Base-by-base conservation (phyloP, 371 early-diverging fungal species). In the Fennellomyces sp. region DNA sequence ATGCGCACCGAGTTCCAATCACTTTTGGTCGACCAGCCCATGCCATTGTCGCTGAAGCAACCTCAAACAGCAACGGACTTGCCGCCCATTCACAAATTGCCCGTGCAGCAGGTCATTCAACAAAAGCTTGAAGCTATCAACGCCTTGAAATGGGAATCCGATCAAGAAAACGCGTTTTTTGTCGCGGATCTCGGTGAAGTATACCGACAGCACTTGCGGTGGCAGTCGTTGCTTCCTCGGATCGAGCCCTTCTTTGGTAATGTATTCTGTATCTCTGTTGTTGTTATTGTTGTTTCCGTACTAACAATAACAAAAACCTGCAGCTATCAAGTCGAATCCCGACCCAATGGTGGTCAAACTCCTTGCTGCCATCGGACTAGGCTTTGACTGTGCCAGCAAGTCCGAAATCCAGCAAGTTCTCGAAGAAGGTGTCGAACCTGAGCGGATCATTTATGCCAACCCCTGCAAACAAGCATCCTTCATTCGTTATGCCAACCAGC, bases 391-490 rank as follows among this genome's bases (percentile, higher is more conserved):
- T 74, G 94, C 90, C n/a, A 88, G 89, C 79, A 85, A 85, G 66
- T 81, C 82, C 38, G 99, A 98, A 82, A 91, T 97, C 50, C 87
- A 94, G 62, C 83, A 85, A 52, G 91, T 92, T 41, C 83, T 97
- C 55, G 81, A 85, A 30, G 69, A 85, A 49, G 96, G 96, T 55
- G 92, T 89, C 1, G 85, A 86, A 38, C 83, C 96, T 15, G 71
- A 72, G 29, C 84, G 90, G 53, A 91, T 98, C 68, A 96, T 98
- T 69, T 98, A 94, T 63, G 99, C 99, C 61, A 97, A 98, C 79
- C 98, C 99, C 30, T 97, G 98, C 87, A 98, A 98, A 82, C 96
- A 95, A 64, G 85, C 88, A 23, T 96, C 97, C 15, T 95, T 94
- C 72, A 87, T 98, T 67, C 90, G 92, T 54, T 94, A 83, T 66